Conservation (phyloP, 306 rosid genomes). For the Sindora glabra region DNA sequence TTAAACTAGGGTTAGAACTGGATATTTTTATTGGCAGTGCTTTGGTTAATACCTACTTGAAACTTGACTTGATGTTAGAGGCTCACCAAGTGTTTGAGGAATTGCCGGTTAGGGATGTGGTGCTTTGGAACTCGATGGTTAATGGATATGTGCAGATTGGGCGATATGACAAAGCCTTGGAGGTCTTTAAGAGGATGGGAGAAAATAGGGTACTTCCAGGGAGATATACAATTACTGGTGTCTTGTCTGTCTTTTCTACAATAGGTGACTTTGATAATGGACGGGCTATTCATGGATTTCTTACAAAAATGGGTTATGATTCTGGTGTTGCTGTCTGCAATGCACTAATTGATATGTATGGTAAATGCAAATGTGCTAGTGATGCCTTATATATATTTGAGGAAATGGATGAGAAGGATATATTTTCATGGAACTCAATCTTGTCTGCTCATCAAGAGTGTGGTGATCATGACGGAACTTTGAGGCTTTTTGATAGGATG, state of each 20-base stretch:
- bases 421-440: constrained; percentile 84
- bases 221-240: constrained; percentile 55
- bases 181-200: constrained; percentile 53
- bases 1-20: constrained; percentile 67
- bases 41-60: constrained; percentile 55
- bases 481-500: constrained; percentile 65
- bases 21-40: constrained; percentile 82
- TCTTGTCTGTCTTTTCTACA: constrained; percentile 53
- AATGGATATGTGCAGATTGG: constrained; percentile 69
- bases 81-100: constrained; percentile 61
- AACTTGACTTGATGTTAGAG: constrained; percentile 40
- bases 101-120: constrained; percentile 65
- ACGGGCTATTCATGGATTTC: constrained; percentile 53
- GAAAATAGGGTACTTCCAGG: constrained; percentile 45
- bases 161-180: constrained; percentile 52
- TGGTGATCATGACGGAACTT: constrained; percentile 44
- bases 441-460: constrained; percentile 42
- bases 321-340: constrained; percentile 51
- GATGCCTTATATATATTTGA: constrained; percentile 59
- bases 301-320: constrained; percentile 55
- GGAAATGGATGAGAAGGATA: constrained; percentile 59
- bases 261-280: constrained; percentile 51
- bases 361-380: constrained; percentile 54
- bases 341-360: constrained; percentile 77
- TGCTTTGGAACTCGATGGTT: constrained; percentile 82